Evolutionary conservation across 108 stramenopile genomes (phyloP).

Genomic region (Nannochloropsis granulata): DNA sequence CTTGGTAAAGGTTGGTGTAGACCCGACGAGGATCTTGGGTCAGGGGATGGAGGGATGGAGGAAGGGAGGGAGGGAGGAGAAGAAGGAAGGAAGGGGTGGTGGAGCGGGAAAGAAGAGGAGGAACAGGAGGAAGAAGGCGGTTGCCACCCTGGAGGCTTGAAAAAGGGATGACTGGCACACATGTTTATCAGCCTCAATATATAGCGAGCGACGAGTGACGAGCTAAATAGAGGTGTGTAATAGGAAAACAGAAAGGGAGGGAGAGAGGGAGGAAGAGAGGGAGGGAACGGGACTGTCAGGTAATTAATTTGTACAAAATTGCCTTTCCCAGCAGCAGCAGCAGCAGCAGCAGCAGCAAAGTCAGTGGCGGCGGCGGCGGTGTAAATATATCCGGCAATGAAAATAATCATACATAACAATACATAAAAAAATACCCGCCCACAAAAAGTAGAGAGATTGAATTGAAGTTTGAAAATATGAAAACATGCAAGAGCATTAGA

Average conservation of each 20-base stretch:
- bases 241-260: neutral
- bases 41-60: neutral
- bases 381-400: neutral
- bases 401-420: too few relatives aligned
- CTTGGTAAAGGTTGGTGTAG: neutral
- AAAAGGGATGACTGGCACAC: neutral
- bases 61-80: neutral
- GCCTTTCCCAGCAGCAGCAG: too few relatives aligned
- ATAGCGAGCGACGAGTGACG: neutral
- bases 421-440: neutral
- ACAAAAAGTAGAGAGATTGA: neutral
- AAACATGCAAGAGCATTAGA: too few relatives aligned
- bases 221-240: neutral
- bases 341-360: neutral
- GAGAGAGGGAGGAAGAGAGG: neutral
- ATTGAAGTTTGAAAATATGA: too few relatives aligned
- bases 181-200: too few relatives aligned
- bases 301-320: too few relatives aligned
- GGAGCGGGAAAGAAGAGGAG: neutral
- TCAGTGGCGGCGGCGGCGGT: neutral
- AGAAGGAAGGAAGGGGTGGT: neutral
- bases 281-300: too few relatives aligned
- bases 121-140: neutral
- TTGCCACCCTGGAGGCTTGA: neutral
- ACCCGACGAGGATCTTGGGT: neutral